Evolutionary conservation across 768 basidiomycete species (phyloP).

Genomic region (Boletus tomentosulus): DNA sequence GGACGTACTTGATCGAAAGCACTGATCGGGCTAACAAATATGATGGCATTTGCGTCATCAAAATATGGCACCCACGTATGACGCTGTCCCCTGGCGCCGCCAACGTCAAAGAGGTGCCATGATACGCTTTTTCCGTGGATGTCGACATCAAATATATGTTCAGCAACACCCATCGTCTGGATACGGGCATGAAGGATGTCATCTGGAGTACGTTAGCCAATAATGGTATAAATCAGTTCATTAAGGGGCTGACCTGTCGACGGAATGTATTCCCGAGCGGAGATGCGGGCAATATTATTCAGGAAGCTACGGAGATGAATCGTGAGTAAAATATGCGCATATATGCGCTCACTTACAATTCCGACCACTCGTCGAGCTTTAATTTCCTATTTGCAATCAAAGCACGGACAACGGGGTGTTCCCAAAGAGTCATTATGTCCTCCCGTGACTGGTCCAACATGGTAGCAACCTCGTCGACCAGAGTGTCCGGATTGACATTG

Average conservation of each 20-base stretch:
- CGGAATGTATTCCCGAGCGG: constrained; percentile 65
- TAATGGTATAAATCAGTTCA: constrained; percentile 24
- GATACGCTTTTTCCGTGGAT: constrained; percentile 74
- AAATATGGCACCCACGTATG: constrained; percentile 71
- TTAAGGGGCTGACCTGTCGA: constrained; percentile 52
- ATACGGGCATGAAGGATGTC: constrained; percentile 88
- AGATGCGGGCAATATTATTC: constrained; percentile 66
- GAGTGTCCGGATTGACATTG: constrained; percentile 42
- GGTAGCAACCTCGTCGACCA: constrained; percentile 58
- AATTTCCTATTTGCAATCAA: constrained; percentile 65
- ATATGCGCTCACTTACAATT: constrained; percentile 58
- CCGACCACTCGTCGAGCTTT: constrained; percentile 83
- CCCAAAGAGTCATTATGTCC: constrained; percentile 72
- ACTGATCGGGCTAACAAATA: constrained; percentile 74
- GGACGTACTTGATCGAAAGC: constrained; percentile 67
- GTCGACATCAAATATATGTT: constrained; percentile 78
- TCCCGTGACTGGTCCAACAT: constrained; percentile 56
- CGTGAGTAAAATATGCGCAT: constrained; percentile 15
- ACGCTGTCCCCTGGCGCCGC: constrained; percentile 67
- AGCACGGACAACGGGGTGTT: constrained; percentile 63
- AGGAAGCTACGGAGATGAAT: constrained; percentile 53
- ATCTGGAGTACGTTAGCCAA: constrained; percentile 42
- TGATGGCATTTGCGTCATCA: constrained; percentile 74
- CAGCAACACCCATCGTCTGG: constrained; percentile 85
- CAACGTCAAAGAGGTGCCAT: constrained; percentile 71